These are phyloP conservation scores for Saccharomyces hybrid DNA, from an alignment of 1,139 yeast species.

Conservation along the genomic window DNA sequence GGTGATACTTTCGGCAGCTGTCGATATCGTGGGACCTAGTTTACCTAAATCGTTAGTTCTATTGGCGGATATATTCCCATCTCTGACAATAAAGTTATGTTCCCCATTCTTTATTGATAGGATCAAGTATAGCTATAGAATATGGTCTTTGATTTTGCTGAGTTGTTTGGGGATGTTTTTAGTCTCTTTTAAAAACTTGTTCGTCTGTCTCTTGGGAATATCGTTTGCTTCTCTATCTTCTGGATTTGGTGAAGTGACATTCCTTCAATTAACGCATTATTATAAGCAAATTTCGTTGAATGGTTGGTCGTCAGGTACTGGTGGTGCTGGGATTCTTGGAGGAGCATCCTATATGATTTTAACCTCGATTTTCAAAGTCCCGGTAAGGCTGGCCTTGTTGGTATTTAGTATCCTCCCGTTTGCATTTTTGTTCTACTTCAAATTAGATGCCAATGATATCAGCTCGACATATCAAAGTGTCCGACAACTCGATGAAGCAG, in stretches of 20 bases:
- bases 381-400: slow-evolving; percentile 41
- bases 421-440: slow-evolving; percentile 39
- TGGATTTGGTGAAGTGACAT: slow-evolving; percentile 87
- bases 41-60: slow-evolving; percentile 83
- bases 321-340: slow-evolving; percentile 88
- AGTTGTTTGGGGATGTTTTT: slow-evolving; percentile 73
- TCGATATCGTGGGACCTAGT: slow-evolving; percentile 76
- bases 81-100: slow-evolving; percentile 58
- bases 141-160: slow-evolving; percentile 47
- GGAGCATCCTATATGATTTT: slow-evolving; percentile 50
- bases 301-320: slow-evolving; percentile 93
- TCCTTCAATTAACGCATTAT: slow-evolving; percentile 74
- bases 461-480: background rate
- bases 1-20: slow-evolving; percentile 84
- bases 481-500: background rate
- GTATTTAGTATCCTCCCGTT: slow-evolving; percentile 44
- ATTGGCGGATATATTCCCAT: slow-evolving; percentile 80
- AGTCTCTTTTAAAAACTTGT: slow-evolving; percentile 41
- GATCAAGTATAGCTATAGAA: slow-evolving; percentile 51
- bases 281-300: slow-evolving; percentile 54
- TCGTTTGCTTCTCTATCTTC: slow-evolving; percentile 74
- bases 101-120: slow-evolving; percentile 77
- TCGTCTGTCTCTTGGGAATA: slow-evolving; percentile 56
- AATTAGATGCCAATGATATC: slow-evolving; percentile 10
- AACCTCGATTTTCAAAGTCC: slow-evolving; percentile 47